phyloP scores from a whole-genome alignment of 148 eudicot species.

The Rhododendron vialii region DNA sequence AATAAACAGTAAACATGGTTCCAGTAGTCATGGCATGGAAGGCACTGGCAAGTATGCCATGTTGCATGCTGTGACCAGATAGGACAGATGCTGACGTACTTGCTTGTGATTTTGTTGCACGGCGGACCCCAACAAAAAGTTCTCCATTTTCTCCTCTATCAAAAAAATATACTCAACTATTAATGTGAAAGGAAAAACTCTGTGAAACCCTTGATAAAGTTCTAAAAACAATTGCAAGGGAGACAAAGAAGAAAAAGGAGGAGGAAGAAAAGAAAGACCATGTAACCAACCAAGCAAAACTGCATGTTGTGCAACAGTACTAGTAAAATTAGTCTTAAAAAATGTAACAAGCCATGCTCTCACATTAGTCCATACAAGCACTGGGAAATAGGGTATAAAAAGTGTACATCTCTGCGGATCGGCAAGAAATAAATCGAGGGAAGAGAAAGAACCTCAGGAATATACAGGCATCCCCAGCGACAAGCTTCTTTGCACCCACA shows the following conservation, averaged over 20 bases:
- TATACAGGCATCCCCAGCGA: constrained; percentile 20
- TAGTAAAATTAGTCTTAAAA: not conserved
- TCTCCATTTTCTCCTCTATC: constrained; percentile 16
- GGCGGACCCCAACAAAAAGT: constrained; percentile 18
- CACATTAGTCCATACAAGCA: not conserved
- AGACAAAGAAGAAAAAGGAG: not conserved
- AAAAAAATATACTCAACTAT: not conserved
- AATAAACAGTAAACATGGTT: constrained; percentile 19
- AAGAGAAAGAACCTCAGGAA: constrained; percentile 19
- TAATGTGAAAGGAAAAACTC: not conserved
- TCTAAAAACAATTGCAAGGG: not conserved
- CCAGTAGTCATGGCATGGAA: constrained; percentile 12
- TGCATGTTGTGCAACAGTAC: not conserved
- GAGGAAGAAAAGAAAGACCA: not conserved
- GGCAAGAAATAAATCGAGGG: not conserved
- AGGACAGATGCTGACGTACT: constrained; percentile 7
- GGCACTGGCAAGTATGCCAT: constrained; percentile 21
- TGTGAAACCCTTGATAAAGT: not conserved
- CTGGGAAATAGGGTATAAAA: not conserved
- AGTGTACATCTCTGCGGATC: not conserved
- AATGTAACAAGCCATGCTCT: not conserved
- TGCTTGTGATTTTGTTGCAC: not conserved
- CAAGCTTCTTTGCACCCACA: constrained; percentile 16
- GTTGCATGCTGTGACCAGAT: constrained; percentile 18
- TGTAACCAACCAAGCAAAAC: not conserved